Conservation (phyloP, 2,329 filamentous ascomycete species). For the Epichloe scottii region DNA sequence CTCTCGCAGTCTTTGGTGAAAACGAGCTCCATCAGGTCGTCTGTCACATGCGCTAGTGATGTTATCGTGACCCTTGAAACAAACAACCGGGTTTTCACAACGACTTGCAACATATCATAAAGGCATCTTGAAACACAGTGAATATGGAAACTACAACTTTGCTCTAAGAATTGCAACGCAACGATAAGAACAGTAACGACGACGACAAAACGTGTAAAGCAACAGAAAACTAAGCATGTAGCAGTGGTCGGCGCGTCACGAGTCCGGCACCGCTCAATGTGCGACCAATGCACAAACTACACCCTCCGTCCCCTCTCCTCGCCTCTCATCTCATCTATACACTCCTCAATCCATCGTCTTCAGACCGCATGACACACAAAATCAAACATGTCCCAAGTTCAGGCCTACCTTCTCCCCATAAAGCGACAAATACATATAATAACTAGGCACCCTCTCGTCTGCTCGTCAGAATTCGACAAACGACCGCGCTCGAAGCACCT, state of each 20-base stretch:
- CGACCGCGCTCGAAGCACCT: slow-evolving; percentile 1
- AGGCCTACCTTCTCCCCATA: slow-evolving; percentile 17
- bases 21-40: no score
- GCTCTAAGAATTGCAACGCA: slow-evolving; percentile 2
- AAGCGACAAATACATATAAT: slow-evolving; percentile 23
- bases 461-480: slow-evolving; percentile 2
- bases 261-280: slow-evolving; percentile 15
- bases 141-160: slow-evolving; percentile 4
- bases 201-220: slow-evolving; percentile 18
- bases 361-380: slow-evolving; percentile 14
- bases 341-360: slow-evolving; percentile 18
- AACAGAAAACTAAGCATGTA: slow-evolving; percentile 35
- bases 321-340: slow-evolving; percentile 8
- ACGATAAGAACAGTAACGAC: slow-evolving; percentile 27
- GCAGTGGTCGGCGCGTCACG: slow-evolving; percentile 27
- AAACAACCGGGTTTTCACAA: not conserved
- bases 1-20: no score
- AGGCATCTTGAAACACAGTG: not conserved
- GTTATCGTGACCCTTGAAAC: not conserved
- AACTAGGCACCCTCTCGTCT: slow-evolving; percentile 7
- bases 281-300: slow-evolving; percentile 11
- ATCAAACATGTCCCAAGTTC: slow-evolving; percentile 18
- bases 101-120: not conserved
- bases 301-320: slow-evolving; percentile 9
- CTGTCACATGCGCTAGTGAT: no score